Base-by-base conservation (phyloP, 352 stramenopile species). In the Globisporangium spinosum region DNA sequence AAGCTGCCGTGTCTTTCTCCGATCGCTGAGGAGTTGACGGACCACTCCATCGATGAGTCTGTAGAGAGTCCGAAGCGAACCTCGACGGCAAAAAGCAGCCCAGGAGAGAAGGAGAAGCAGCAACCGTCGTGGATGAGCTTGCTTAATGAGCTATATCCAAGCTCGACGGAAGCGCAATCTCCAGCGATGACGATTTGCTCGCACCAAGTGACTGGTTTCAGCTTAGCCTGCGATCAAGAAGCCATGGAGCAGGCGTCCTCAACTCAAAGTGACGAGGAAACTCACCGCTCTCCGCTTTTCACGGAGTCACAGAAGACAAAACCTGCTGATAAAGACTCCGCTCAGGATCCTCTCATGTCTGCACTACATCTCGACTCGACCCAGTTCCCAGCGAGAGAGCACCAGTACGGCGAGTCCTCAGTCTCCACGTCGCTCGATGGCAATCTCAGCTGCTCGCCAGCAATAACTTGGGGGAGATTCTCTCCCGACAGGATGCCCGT, bases 401-500 rank as follows among this genome's bases (percentile, higher is more conserved):
- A 45, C 2, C 25, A 23, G 9, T 29, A 56, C 25, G 40, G 35
- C 10, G 51, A n/a, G 9, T 35, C 49, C 2, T 35, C 35, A 0
- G 45, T 56, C 13, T 61, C 51, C 20, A 62, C 51, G 9, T 67
- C 62, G 8, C 51, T 61, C 17, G 23, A 62, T 34, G 53, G 34
- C 4, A 61, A 61, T 25, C 34, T 29, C 49, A 67, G 35, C 34
- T 55, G 35, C 29, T 51, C 25, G 35, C 58, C 58, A 10, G 5
- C 17, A 40, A 27, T 75, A 53, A 67, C 70, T 6, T 89, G 81
- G 81, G 81, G 78, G 5, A 82, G 74, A 5, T 89, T 89, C 38
- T 71, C 73, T 15, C 74, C 81, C 0, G 74, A 83, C 54, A 83
- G 77, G 58, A 89, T 89, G 81, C 77, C 80, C 22, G 51, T 45